These are phyloP conservation scores for Bromus sterilis DNA, from an alignment of 176 grass and related monocot species.

Conservation along the genomic window DNA sequence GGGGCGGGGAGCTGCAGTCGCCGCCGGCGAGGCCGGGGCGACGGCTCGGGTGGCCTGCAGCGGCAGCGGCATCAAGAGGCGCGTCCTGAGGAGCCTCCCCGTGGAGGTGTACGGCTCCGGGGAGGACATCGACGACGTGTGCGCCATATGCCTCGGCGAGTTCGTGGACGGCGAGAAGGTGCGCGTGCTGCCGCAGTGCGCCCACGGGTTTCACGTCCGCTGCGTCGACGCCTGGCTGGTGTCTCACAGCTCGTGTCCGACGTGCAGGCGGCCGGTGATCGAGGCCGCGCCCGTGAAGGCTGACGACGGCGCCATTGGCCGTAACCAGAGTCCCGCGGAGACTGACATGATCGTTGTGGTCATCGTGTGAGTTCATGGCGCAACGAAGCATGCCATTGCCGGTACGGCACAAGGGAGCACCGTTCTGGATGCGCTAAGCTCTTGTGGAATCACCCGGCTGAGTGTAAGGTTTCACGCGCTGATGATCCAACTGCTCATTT, in stretches of 20 bases:
- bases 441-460: too few species aligned
- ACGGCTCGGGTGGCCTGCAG: background rate
- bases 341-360: conserved; percentile 15
- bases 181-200: conserved; percentile 64
- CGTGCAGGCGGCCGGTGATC: conserved; percentile 42
- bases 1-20: background rate
- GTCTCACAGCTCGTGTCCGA: conserved; percentile 62
- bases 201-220: conserved; percentile 58
- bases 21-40: background rate
- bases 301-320: background rate
- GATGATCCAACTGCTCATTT: too few species aligned
- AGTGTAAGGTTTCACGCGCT: too few species aligned
- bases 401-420: too few species aligned
- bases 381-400: background rate
- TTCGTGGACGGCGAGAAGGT: conserved; percentile 67
- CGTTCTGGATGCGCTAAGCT: too few species aligned
- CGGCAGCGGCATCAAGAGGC: conserved; percentile 38
- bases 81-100: conserved; percentile 52
- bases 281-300: background rate
- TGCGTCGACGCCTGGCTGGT: conserved; percentile 75
- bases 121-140: conserved; percentile 25
- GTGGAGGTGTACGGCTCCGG: conserved; percentile 44
- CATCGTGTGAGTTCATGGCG: background rate
- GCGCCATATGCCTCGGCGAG: conserved; percentile 81
- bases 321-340: background rate